Evolutionary conservation across 164 flowering plant species (phyloP), one percentile per base, ranked within the genome.

Genomic region (Tetrastigma voinierianum): DNA sequence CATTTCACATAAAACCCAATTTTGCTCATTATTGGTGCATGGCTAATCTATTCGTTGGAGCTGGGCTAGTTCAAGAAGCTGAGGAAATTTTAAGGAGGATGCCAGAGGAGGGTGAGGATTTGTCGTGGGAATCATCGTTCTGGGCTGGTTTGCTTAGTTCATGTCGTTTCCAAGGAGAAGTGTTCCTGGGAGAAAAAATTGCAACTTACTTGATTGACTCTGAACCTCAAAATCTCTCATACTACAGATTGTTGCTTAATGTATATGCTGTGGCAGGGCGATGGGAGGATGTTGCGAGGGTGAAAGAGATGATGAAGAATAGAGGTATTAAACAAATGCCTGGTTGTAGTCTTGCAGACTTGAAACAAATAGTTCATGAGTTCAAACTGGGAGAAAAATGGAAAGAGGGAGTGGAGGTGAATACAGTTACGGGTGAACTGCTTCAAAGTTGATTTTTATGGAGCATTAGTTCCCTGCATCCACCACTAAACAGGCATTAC

Each of bases 21-120:
- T 91, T 91, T 75, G 91, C 87, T 10, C 95, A 89, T 66, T 81
- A 74, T 61, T 91, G 93, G 97, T 91, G 95, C 78, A 77, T 89
- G 90, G 89, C 97, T 43, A 89, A 89, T 73, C 84, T 87, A 16
- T 75, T 80, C 57, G 82, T 78, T 46, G 60, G 73, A 25, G 72
- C 51, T 48, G 93, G 90, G 55, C 73, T 86, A 18, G 13, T 70
- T 70, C 74, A 78, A 47, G 87, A 86, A 64, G 91, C 95, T 7
- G 78, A 73, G 63, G 77, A 85, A 51, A 66, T 74, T 20, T 17
- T 89, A 43, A 74, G 72, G 76, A 81, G 74, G 66, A 72, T 87
- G 70, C 81, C 81, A 2, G 67, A 62, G 40, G 76, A 61, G 24
- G 72, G 54, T 15, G 72, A 45, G n/a, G 74, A 76, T 57, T 10